A percentile compares a stretch with the other conserved stretches of the same genome.
Evolutionary conservation across 192 early-diverging fungal species (phyloP).

Genomic region (Gonapodya prolifera): DNA sequence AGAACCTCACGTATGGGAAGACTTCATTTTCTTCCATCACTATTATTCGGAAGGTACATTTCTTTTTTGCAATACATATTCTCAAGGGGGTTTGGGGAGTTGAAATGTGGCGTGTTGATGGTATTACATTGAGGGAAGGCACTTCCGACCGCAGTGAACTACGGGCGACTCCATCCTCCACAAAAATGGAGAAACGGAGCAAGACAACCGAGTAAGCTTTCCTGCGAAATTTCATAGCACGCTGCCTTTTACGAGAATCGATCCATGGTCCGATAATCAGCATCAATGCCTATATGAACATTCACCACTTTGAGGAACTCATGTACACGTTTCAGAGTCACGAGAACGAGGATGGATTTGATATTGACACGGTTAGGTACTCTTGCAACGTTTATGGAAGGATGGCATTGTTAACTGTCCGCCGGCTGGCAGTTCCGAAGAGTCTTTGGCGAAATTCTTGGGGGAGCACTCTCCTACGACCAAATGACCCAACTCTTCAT

Average conservation of each 20-base stretch:
- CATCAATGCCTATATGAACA: slow-evolving; percentile 29
- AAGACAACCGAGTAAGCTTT: background rate
- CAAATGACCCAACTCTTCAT: slow-evolving; percentile 61
- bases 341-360: slow-evolving; percentile 45
- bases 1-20: no score
- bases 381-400: background rate
- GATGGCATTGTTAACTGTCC: slow-evolving; percentile 8
- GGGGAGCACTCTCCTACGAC: slow-evolving; percentile 38
- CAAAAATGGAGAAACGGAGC: background rate
- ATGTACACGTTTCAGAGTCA: slow-evolving; percentile 40
- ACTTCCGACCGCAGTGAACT: no score
- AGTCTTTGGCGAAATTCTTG: slow-evolving; percentile 46
- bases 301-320: slow-evolving; percentile 48
- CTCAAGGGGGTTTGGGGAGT: no score
- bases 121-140: no score
- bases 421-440: slow-evolving; percentile 35
- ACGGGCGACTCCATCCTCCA: no score
- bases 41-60: background rate
- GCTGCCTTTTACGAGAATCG: no score
- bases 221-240: no score
- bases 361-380: slow-evolving; percentile 37
- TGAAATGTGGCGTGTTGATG: no score
- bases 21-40: background rate
- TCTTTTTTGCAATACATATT: no score
- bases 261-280: background rate